A percentile compares a stretch with the other conserved stretches of the same genome.
These are phyloP conservation scores for Didymella pomorum DNA, from an alignment of 2,329 filamentous ascomycete species.

Conservation along the genomic window DNA sequence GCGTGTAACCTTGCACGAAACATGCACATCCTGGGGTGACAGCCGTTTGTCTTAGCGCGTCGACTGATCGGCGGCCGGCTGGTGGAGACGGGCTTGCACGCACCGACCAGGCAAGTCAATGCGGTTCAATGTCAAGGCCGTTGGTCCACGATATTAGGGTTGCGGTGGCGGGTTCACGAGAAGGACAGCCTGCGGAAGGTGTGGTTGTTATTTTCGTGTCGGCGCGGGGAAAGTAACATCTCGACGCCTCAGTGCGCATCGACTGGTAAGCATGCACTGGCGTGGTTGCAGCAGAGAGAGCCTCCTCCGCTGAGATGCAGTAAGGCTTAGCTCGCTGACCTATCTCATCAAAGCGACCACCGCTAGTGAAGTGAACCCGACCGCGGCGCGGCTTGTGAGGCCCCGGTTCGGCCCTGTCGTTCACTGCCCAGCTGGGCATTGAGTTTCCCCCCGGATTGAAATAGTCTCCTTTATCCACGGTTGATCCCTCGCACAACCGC, in stretches of 20 bases:
- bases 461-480: constrained; percentile 31
- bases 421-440: constrained; percentile 31
- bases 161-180: constrained; percentile 15
- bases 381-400: constrained; percentile 21
- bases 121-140: not conserved
- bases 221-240: constrained; percentile 42
- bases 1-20: constrained; percentile 36
- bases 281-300: constrained; percentile 33
- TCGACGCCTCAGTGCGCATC: constrained; percentile 27
- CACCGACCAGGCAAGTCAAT: constrained; percentile 9
- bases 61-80: constrained; percentile 17
- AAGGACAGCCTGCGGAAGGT: constrained; percentile 1
- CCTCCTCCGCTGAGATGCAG: constrained; percentile 28
- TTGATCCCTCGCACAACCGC: constrained; percentile 5
- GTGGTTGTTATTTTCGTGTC: constrained; percentile 5
- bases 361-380: constrained; percentile 28
- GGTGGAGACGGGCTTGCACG: constrained; percentile 15
- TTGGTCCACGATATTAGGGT: constrained; percentile 9
- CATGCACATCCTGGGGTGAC: constrained; percentile 40
- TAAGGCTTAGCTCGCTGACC: constrained; percentile 43
- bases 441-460: constrained; percentile 26
- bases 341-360: constrained; percentile 24
- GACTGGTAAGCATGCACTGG: constrained; percentile 18
- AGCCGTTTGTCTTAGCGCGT: constrained; percentile 46
- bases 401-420: constrained; percentile 22